These are phyloP conservation scores for Pseudogymnoascus sp. DNA, from an alignment of 2,329 filamentous ascomycete species.

Conservation along the genomic window DNA sequence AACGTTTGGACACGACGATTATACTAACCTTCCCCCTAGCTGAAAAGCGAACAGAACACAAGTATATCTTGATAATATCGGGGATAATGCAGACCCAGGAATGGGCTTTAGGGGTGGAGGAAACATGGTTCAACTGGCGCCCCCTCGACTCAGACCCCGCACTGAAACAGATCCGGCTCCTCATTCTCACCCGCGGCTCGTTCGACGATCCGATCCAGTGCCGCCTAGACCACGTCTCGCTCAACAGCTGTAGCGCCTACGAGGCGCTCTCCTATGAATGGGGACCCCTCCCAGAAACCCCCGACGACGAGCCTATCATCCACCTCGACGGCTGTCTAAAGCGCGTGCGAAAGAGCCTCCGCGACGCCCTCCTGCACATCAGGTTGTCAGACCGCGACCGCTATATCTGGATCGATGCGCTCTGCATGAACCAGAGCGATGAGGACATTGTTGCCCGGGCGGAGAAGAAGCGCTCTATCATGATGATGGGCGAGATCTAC, in stretches of 20 bases:
- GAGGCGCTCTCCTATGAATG: constrained; percentile 11
- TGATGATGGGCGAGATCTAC: constrained; percentile 7
- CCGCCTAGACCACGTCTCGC: not conserved
- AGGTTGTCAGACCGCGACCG: not conserved
- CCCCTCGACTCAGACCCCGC: no score
- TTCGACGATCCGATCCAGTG: not conserved
- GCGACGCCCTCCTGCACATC: no score
- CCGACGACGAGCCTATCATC: no score
- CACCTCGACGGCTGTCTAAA: no score
- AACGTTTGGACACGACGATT: no score
- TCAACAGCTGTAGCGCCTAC: constrained; percentile 6
- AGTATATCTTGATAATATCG: no score
- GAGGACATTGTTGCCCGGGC: not conserved
- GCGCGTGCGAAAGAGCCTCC: no score
- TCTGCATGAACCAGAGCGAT: constrained; percentile 8
- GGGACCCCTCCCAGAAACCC: not conserved
- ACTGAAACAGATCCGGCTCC: not conserved
- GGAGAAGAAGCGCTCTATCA: not conserved
- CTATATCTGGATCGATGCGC: constrained; percentile 10
- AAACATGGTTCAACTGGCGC: no score
- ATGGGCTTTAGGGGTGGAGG: no score
- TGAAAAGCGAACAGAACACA: no score
- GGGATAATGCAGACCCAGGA: no score
- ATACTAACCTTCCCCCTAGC: no score
- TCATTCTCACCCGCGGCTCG: not conserved